Evolutionary conservation across 2,329 filamentous ascomycete genomes (phyloP).

Genomic region (Colletotrichum costaricense): DNA sequence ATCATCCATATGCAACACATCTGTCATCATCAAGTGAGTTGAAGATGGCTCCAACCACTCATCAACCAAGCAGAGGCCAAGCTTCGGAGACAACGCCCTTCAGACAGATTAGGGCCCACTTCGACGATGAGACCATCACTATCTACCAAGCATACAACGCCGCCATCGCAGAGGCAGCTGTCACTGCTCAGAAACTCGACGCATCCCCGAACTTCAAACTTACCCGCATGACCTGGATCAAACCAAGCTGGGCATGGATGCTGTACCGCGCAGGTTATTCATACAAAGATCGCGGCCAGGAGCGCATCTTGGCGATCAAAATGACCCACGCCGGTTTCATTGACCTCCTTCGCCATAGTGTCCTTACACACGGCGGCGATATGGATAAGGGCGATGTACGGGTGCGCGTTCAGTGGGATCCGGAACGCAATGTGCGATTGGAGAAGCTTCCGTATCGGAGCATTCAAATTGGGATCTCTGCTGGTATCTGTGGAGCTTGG

Average conservation of each 20-base stretch:
- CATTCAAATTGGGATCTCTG: conserved; percentile 71
- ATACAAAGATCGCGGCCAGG: conserved; percentile 65
- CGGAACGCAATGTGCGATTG: conserved; percentile 62
- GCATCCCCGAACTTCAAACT: conserved; percentile 63
- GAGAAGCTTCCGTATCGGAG: conserved; percentile 61
- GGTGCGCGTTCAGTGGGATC: conserved; percentile 74
- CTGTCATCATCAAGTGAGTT: too few relatives aligned
- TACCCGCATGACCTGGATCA: conserved; percentile 74
- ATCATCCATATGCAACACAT: neutral
- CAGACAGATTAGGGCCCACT: conserved; percentile 64
- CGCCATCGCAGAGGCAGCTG: conserved; percentile 63
- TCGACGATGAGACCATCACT: conserved; percentile 63
- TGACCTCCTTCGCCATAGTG: conserved; percentile 49
- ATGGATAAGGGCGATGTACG: conserved; percentile 32
- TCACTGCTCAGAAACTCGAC: conserved; percentile 61
- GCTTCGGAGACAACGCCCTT: neutral
- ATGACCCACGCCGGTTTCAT: conserved; percentile 64
- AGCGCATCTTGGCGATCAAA: conserved; percentile 66
- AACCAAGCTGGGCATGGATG: conserved; percentile 73
- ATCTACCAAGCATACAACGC: conserved; percentile 71
- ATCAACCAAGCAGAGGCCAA: neutral
- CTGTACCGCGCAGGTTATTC: conserved; percentile 72
- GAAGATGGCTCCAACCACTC: neutral
- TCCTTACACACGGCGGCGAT: neutral
- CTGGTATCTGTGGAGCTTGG: conserved; percentile 56